Evolutionary conservation across 805 yeast species (phyloP).

Genomic region (Hanseniaspora lindneri): DNA sequence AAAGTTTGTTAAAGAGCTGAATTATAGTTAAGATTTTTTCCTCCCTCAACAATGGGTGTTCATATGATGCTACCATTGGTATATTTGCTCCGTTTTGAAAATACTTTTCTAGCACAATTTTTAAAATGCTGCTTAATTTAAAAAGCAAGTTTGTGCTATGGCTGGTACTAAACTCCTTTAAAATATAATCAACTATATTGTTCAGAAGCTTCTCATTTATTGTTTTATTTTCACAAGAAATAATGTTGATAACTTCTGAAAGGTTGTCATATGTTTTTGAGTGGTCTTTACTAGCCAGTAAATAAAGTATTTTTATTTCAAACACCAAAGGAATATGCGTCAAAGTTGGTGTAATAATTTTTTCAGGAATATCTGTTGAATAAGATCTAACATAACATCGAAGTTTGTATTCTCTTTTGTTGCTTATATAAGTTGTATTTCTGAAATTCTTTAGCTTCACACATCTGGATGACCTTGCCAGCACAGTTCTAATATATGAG

Average conservation of each 20-base stretch:
- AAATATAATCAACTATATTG: not conserved
- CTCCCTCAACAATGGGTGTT: not conserved
- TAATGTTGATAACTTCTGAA: not conserved
- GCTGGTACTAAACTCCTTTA: not conserved
- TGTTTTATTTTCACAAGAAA: not conserved
- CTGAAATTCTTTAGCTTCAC: not conserved
- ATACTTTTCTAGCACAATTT: not conserved
- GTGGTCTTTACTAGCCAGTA: not conserved
- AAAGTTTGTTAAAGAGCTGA: not conserved
- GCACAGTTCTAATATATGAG: too few relatives aligned
- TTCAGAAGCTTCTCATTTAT: not conserved
- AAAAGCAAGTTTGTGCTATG: not conserved
- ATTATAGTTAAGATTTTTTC: not conserved
- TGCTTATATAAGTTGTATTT: too few relatives aligned
- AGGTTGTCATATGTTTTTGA: not conserved
- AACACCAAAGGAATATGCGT: conserved; percentile 1
- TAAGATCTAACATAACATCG: too few relatives aligned
- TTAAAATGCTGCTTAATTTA: not conserved
- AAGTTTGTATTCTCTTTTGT: too few relatives aligned
- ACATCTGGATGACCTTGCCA: not conserved
- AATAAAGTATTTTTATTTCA: not conserved
- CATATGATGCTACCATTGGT: not conserved
- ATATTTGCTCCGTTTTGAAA: not conserved
- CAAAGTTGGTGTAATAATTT: not conserved
- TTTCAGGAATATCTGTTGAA: not conserved